Evolutionary conservation across 208 protist species (phyloP), one percentile per base, ranked within the genome.

Genomic region (Crithidia fasciculata): DNA sequence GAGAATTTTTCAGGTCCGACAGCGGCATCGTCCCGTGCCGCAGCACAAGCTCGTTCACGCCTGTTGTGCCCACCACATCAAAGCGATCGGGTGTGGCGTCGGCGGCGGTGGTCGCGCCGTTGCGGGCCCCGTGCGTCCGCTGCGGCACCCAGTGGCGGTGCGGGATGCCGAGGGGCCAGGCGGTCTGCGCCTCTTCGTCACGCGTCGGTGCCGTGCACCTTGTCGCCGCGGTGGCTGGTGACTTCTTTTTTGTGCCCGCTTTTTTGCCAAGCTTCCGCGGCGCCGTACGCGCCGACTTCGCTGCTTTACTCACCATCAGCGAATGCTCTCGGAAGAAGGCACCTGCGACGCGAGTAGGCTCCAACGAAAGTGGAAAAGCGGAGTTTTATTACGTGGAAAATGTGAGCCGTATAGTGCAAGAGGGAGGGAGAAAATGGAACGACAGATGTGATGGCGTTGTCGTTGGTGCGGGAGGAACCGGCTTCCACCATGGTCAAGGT

Each of bases 31-130:
- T 68, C 6, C 62, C 62, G 50, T 68, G 62, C 2, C 62, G 62
- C 3, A 68, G 62, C 3, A 68, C 62, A 15, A 68, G 62, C 50
- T 68, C 62, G 36, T 68, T 68, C 0, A 68, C 62, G 12, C 39
- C 6, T 2, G 62, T 47, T 10, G 62, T 68, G 6, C 62, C 62
- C 2, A 9, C 50, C 28, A 68, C 57, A 49, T 68, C 62, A 57
- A 68, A 57, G 0, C 62, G 62, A 57, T 68, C 62, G 9, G 19
- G 43, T 47, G 50, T 36, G 12, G 7, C 9, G 10, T 40, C 49
- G 7, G 12, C 6, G 15, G 2, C 62, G 19, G 6, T 56, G 5
- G 13, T 19, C 5, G 19, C 28, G 28, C 28, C 28, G 28, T 28
- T 15, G 13, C 3, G 8, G 13, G 12, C 62, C 18, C 57, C 43